Evolutionary conservation across 2,329 filamentous ascomycete species (phyloP), one percentile per base, ranked within the genome.

Genomic region (Exophiala xenobiotica): DNA sequence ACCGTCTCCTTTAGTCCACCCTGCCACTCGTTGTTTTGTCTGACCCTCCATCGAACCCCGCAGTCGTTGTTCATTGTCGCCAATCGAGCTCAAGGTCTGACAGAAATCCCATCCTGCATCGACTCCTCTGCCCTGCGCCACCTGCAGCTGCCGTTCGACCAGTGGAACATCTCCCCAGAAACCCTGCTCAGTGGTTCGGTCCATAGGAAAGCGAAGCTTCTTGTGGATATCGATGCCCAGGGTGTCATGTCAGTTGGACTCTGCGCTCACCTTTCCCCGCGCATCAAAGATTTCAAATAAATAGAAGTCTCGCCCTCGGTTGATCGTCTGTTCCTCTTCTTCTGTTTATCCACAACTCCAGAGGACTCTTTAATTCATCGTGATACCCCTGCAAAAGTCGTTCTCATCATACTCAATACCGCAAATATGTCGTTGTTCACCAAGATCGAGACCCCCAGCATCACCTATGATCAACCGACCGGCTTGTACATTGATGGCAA

Each of bases 401-500:
- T 22, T 42, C 35, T 29, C 9, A 46, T 38, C 41, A 20, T 24
- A 42, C 38, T 35, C 19, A 29, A 49, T 11, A 59, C 24, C 40
- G n/a, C 44, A 54, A 67, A 46, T 56, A 72, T 72, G 70, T 63
- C 69, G 58, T 64, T 72, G 51, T 68, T 62, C 12, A 58, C 64
- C 52, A 67, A 68, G 53, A 70, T 72, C 60, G 63, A 66, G 58
- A 71, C 69, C 42, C 68, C 69, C 42, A 65, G 62, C 53, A 56
- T 68, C 61, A 68, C 68, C 51, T 72, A 71, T 48, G 70, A 72
- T 54, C 70, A 72, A 62, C 70, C 70, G 8, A 61, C 68, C 11
- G 70, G 70, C 58, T 59, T 72, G 64, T 72, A 65, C 66, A 68
- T 66, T 51, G 91, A 93, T 81, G 91, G 92, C 72, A 87, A 96